A percentile compares a stretch with the other conserved stretches of the same genome.
Conservation (phyloP, 2,329 filamentous ascomycete genomes). For the Colletotrichum eremochloae region DNA sequence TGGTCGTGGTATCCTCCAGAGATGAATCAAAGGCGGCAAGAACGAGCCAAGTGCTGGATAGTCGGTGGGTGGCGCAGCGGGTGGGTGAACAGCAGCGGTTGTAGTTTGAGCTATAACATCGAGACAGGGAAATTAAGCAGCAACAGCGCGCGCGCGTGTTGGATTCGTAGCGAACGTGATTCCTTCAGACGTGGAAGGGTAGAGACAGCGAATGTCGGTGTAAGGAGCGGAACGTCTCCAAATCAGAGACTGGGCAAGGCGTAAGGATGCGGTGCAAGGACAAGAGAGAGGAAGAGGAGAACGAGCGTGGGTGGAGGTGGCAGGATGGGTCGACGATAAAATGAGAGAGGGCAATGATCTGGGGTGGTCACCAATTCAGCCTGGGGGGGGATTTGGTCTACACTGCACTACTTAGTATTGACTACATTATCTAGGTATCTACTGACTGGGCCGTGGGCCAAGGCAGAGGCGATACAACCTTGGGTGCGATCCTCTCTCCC, state of each 20-base stretch:
- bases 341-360: constrained; percentile 34
- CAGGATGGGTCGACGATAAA: constrained; percentile 42
- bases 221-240: constrained; percentile 42
- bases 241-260: constrained; percentile 38
- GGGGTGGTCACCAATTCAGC: constrained; percentile 4
- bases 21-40: constrained; percentile 5
- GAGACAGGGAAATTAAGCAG: constrained; percentile 25
- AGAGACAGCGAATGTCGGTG: constrained; percentile 40
- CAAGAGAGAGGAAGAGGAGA: constrained; percentile 39
- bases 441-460: constrained; percentile 1
- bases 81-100: constrained; percentile 18
- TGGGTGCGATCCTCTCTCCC: constrained; percentile 31
- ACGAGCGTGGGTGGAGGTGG: constrained; percentile 31
- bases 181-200: constrained; percentile 23
- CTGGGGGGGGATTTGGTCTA: not conserved
- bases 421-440: too few species aligned
- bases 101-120: constrained; percentile 38
- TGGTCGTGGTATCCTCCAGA: constrained; percentile 35
- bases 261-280: constrained; percentile 41
- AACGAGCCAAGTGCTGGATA: constrained; percentile 13
- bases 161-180: constrained; percentile 37
- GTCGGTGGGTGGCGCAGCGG: constrained; percentile 32
- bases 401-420: not conserved
- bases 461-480: constrained; percentile 21
- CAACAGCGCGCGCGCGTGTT: constrained; percentile 28